phyloP scores from a whole-genome alignment of 2,329 filamentous ascomycete genomes.

The Cladosporium sp. region DNA sequence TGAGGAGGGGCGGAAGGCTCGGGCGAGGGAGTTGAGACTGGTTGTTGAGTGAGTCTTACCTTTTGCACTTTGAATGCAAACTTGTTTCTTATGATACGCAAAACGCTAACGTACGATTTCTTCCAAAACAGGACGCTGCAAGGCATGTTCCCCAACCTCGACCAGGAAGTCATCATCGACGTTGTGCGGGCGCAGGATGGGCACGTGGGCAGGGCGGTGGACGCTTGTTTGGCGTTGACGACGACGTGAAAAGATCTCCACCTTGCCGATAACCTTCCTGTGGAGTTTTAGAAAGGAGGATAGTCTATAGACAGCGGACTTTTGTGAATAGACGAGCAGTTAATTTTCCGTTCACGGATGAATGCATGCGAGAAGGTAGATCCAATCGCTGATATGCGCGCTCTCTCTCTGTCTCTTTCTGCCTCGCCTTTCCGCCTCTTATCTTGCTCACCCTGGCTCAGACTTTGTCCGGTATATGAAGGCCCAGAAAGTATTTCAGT shows the following conservation, averaged over 20 bases:
- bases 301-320: not conserved
- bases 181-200: constrained; percentile 96
- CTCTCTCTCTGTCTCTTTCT: not conserved
- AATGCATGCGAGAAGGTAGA: no score
- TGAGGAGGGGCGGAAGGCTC: constrained; percentile 80
- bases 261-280: not conserved
- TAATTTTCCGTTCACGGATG: not conserved
- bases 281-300: no score
- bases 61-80: no score
- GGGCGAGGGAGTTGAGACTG: constrained; percentile 80
- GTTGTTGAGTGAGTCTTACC: constrained; percentile 69
- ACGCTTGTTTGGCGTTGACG: constrained; percentile 49
- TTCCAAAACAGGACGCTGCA: constrained; percentile 63
- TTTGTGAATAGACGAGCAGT: not conserved
- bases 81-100: not conserved
- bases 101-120: not conserved
- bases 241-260: not conserved
- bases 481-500: no score
- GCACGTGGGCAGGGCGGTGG: constrained; percentile 52
- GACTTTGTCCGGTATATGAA: no score
- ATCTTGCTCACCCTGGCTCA: not conserved
- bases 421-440: not conserved
- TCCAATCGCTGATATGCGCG: no score
- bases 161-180: constrained; percentile 92
- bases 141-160: constrained; percentile 95